Evolutionary conservation across 495 filamentous ascomycete species (phyloP), one percentile per base, ranked within the genome.

Genomic region (Annulohypoxylon maeteangense): DNA sequence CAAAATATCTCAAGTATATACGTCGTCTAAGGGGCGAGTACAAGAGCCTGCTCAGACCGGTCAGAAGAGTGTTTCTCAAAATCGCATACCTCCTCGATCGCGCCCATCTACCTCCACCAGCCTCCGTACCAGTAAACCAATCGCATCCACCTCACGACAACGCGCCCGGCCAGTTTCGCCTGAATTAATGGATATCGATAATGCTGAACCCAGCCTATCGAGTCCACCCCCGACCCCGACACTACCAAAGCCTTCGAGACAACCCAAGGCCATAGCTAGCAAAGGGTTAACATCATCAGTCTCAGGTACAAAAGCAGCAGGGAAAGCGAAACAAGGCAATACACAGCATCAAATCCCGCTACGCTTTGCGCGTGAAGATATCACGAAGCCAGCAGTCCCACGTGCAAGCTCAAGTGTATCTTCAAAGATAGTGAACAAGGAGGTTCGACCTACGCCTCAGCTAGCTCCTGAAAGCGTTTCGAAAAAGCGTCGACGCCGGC

Each of bases 401-500:
- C 32, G 23, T 18, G 12, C 29, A 7, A 51, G 14, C 12, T 31
- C 27, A 23, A 44, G 31, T 10, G 12, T 29, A 5, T 4, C 56
- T 47, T 42, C 53, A 8, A 48, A 51, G 11, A 20, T n/a, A 45
- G 60, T 38, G 10, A 48, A 68, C 3, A 20, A 56, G 20, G 62
- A 69, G 31, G 47, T 38, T 5, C 65, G 32, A 22, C 44, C 62
- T 18, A 42, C 51, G 1, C 20, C 25, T 12, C 69, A 54, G 63
- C 56, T 5, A 48, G 74, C 51, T 34, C 63, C 65, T 2, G 56
- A 57, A 10, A 69, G 51, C 23, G 40, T 29, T 56, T 45, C 67
- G 12, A 74, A 74, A 34, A 74, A 54, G 51, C 79, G 79, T 16
- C 84, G 83, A 36, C 82, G 80, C 59, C 82, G 87, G 16, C 58